Base-by-base conservation (phyloP, 1,284 basidiomycete genomes). In the Moesziomyces sp. region DNA sequence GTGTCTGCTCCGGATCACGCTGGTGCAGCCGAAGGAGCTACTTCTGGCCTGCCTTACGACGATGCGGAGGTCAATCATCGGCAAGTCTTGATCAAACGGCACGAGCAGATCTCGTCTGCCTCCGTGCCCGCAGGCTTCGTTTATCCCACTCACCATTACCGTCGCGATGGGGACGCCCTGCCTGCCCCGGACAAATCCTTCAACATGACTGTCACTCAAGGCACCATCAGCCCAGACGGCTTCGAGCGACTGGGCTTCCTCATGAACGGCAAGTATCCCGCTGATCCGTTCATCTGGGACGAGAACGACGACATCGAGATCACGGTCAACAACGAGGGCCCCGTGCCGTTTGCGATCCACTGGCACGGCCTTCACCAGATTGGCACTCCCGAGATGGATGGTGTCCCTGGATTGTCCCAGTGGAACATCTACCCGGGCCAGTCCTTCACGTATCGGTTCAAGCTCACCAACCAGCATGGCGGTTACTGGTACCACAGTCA, bases 331-430 rank as follows among this genome's bases (percentile, higher is more conserved):
- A 76, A 73, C 50, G 19, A 76, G 40, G 40, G 59, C 30, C 62
- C 67, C 2, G 72, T 74, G 18, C 66, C 72, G 21, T 75, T 75
- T 40, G 63, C 73, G 18, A 68, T 72, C 9, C 74, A 76, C 54
- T 76, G 70, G 70, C 74, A 76, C 49, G 74, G 74, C 34, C 66
- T 76, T 18, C 69, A 73, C 46, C 74, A 76, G 62, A 70, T 74
- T 34, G 74, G 74, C 43, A 63, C 58, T 5, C 74, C 74, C 11
- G 65, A 76, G 52, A 76, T 76, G 74, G 74, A 76, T 46, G 74
- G 74, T 18, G 74, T 76, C n/a, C 74, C 74, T 3, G 74, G 74
- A 10, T 30, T 76, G 23, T 70, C 61, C 18, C 74, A 76, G 54
- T 76, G 74, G 74, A 73, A 69, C 53, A 76, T 76, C 59, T 72